Evolutionary conservation across 2,329 filamentous ascomycete species (phyloP).

Genomic region (Ceratocystis huliohia): DNA sequence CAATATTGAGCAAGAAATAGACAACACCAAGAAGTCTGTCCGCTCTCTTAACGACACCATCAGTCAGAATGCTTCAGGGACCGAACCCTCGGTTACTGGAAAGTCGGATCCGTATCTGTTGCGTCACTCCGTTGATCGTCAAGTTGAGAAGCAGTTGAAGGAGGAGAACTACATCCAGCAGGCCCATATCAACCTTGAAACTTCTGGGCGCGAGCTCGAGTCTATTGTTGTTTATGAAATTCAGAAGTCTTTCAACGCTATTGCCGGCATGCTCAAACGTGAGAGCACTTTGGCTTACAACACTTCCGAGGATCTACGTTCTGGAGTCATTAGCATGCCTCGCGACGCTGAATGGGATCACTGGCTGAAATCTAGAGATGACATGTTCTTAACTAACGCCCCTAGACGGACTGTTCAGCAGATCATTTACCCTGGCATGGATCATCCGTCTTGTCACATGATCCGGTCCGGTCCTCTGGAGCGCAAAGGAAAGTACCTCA

Average conservation of each 20-base stretch:
- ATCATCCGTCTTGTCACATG: slow-evolving; percentile 70
- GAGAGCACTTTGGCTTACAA: slow-evolving; percentile 74
- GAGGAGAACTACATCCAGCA: slow-evolving; percentile 96
- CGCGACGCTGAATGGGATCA: slow-evolving; percentile 83
- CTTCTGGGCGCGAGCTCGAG: slow-evolving; percentile 85
- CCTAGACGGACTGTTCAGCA: slow-evolving; percentile 66
- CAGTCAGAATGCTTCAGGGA: slow-evolving; percentile 65
- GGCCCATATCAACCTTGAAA: slow-evolving; percentile 91
- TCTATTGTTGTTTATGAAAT: slow-evolving; percentile 95
- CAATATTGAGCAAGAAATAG: slow-evolving; percentile 88
- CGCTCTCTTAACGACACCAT: slow-evolving; percentile 70
- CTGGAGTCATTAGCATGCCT: slow-evolving; percentile 80
- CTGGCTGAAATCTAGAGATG: slow-evolving; percentile 57
- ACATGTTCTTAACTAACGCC: slow-evolving; percentile 74
- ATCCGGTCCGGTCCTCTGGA: slow-evolving; percentile 84
- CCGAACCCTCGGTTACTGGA: slow-evolving; percentile 53
- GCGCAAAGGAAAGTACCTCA: slow-evolving; percentile 96
- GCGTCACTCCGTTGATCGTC: slow-evolving; percentile 71
- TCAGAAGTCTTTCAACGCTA: slow-evolving; percentile 92
- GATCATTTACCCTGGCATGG: slow-evolving; percentile 82
- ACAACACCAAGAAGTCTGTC: slow-evolving; percentile 66
- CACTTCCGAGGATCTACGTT: slow-evolving; percentile 67
- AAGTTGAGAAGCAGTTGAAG: slow-evolving; percentile 83
- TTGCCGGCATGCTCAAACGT: slow-evolving; percentile 79
- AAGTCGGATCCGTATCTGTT: slow-evolving; percentile 90